Evolutionary conservation across 306 rosid genomes (phyloP), one percentile per base, ranked within the genome.

Genomic region (Ammopiptanthus mongolicus): DNA sequence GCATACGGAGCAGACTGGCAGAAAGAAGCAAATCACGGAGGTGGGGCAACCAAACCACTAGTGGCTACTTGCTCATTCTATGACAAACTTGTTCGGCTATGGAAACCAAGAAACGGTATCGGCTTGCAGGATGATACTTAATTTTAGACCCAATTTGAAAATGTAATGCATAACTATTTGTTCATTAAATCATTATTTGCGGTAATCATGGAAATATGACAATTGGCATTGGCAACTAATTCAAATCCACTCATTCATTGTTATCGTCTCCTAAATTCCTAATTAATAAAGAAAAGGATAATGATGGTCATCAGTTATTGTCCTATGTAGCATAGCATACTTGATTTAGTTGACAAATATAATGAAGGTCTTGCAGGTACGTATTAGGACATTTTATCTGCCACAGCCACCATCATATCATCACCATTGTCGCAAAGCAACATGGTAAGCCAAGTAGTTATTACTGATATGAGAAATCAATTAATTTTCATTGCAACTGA

Each of bases 1-100:
- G 97, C 98, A 9, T 91, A 95, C 41, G 98, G 98, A 60, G 97
- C 91, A 74, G 97, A 91, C 31, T 95, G 98, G 97, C 89, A 85
- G 34, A 86, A 80, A 73, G 89, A 70, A 67, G 77, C 81, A 46
- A 58, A 48, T 61, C 63, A 28, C 71, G 25, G 33, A 29, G 83
- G 77, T 41, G 75, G 70, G 71, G 71, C 71, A 60, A 89, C 65
- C 78, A 85, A 75, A 68, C 84, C 86, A 74, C 41, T 81, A 1
- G 90, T 91, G 79, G 93, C 96, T 50, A 88, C 98, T 37, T 95
- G 96, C 93, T 91, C 97, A 5, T 95, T 91, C 85, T 95, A 90
- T 56, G 97, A 95, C 77, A 80, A 56, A 69, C 96, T 86, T 79
- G 81, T 95, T n/a, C 77, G 92, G 56, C 28, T 86, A 56, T 95